These are phyloP conservation scores for Delphinella strobiligena DNA, from an alignment of 2,329 filamentous ascomycete species.

Conservation along the genomic window DNA sequence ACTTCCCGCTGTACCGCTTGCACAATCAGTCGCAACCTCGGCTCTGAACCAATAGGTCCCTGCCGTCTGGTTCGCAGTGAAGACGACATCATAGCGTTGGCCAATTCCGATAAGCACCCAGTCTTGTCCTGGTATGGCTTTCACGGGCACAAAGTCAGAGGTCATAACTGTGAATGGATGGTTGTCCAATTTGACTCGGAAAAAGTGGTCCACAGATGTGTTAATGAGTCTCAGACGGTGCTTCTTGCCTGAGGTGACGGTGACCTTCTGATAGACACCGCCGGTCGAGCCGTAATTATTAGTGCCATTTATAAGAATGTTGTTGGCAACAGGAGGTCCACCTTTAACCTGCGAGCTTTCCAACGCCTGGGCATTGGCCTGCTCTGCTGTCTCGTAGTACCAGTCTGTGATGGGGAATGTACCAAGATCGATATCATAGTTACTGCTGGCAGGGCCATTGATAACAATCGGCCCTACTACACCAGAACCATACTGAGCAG, in stretches of 20 bases:
- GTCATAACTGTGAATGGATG: constrained; percentile 23
- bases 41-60: constrained; percentile 36
- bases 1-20: constrained; percentile 19
- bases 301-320: constrained; percentile 30
- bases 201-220: constrained; percentile 31
- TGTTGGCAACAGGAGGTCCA: constrained; percentile 28
- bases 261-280: constrained; percentile 15
- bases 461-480: constrained; percentile 29
- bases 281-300: constrained; percentile 23
- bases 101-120: constrained; percentile 29
- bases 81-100: constrained; percentile 36
- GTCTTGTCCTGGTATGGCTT: constrained; percentile 11
- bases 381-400: constrained; percentile 18
- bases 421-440: constrained; percentile 26
- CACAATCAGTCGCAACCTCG: constrained; percentile 24
- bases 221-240: constrained; percentile 36
- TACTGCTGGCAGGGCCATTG: constrained; percentile 29
- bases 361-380: constrained; percentile 18
- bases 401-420: constrained; percentile 19
- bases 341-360: constrained; percentile 17
- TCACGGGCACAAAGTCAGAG: constrained; percentile 25
- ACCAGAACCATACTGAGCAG: constrained; percentile 31
- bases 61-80: constrained; percentile 31
- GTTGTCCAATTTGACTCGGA: constrained; percentile 25
- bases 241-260: constrained; percentile 24